A percentile compares a stretch with the other conserved stretches of the same genome.
phyloP scores from a whole-genome alignment of 805 yeast species.

The Metschnikowia sp. region DNA sequence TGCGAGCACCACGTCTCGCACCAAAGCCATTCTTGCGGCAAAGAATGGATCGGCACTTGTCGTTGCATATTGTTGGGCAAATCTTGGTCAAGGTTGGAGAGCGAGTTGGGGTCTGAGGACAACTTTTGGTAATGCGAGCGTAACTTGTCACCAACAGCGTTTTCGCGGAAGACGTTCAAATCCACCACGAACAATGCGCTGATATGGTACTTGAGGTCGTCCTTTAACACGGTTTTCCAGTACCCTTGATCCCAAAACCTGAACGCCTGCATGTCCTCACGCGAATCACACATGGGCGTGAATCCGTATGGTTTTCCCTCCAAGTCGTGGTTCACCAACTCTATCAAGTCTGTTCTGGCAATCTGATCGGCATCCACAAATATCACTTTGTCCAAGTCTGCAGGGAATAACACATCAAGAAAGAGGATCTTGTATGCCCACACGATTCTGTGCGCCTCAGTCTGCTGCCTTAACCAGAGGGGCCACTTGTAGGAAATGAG shows the following conservation, averaged over 20 bases:
- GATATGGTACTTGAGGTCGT: conserved; percentile 66
- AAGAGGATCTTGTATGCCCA: conserved; percentile 90
- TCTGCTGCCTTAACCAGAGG: conserved; percentile 74
- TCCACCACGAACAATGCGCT: conserved; percentile 86
- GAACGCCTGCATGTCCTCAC: conserved; percentile 77
- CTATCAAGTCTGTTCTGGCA: conserved; percentile 69
- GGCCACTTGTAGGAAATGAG: conserved; percentile 93
- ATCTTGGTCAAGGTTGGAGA: conserved; percentile 87
- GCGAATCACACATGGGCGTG: conserved; percentile 82
- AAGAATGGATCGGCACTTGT: conserved; percentile 61
- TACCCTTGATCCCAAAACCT: conserved; percentile 93
- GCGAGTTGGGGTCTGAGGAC: conserved; percentile 73
- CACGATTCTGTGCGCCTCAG: conserved; percentile 71
- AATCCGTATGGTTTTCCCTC: conserved; percentile 84
- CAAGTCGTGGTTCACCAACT: conserved; percentile 63
- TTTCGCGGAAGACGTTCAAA: conserved; percentile 57
- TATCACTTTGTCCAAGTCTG: conserved; percentile 65
- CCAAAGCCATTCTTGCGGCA: conserved; percentile 88
- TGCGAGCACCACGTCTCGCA: conserved; percentile 91
- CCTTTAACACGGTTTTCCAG: conserved; percentile 67
- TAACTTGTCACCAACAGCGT: conserved; percentile 73
- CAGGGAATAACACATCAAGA: conserved; percentile 84
- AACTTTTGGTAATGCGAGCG: conserved; percentile 82
- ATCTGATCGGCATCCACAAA: conserved; percentile 88
- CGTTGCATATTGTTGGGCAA: conserved; percentile 84